Percentiles rank a stretch among this genome's conserved stretches.
phyloP scores from a whole-genome alignment of 169 alveolate genomes.

The Hepatocystis sp. region DNA sequence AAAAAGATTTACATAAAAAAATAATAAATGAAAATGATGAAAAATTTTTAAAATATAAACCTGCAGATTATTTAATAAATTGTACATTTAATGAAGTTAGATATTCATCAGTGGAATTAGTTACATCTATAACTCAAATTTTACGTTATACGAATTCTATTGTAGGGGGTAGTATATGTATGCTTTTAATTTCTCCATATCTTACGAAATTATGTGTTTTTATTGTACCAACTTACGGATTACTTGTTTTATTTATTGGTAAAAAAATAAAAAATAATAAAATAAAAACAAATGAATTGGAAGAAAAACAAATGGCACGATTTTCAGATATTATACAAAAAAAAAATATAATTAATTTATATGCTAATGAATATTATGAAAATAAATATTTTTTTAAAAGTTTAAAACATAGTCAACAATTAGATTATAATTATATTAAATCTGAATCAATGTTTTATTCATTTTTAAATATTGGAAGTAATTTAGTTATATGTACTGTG shows the following conservation, averaged over 20 bases:
- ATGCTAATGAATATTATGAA: constrained; percentile 65
- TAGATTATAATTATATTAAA: constrained; percentile 21
- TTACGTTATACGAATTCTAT: constrained; percentile 48
- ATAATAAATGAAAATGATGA: constrained; percentile 43
- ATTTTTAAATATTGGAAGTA: constrained; percentile 51
- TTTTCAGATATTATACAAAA: constrained; percentile 54
- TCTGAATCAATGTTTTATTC: constrained; percentile 58
- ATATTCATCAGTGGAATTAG: constrained; percentile 32
- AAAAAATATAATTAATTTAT: constrained; percentile 51
- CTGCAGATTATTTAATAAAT: constrained; percentile 42
- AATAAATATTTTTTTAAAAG: constrained; percentile 28
- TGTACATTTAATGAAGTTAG: constrained; percentile 48
- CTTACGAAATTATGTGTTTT: constrained; percentile 41
- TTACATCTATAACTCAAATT: constrained; percentile 53
- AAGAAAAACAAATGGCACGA: constrained; percentile 75
- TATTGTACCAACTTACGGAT: constrained; percentile 44
- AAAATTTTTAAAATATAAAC: constrained; percentile 17
- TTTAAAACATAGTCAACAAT: constrained; percentile 4
- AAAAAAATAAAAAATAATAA: constrained; percentile 31
- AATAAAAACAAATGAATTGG: constrained; percentile 13
- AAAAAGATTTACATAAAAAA: constrained; percentile 30
- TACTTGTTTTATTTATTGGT: constrained; percentile 11
- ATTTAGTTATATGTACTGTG: constrained; percentile 52
- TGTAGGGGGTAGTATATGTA: constrained; percentile 42
- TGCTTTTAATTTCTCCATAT: constrained; percentile 34